phyloP scores from a whole-genome alignment of 345 rosid species.

The Microcos paniculata region DNA sequence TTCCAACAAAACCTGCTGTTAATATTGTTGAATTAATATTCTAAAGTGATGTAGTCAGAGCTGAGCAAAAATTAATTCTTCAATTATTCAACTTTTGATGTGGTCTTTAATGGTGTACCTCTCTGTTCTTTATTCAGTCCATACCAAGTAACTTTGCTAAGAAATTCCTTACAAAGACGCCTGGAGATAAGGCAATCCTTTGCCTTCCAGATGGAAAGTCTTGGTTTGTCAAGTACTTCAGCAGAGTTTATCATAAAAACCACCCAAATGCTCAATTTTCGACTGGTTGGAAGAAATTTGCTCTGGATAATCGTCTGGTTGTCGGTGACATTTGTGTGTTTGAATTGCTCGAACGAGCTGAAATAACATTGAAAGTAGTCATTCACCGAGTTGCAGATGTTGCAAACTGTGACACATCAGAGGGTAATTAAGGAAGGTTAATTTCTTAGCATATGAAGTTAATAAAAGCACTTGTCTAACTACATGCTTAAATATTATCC shows the following conservation, averaged over 20 bases:
- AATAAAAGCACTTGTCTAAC: too few relatives aligned
- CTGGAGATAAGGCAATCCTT: background rate
- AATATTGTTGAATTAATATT: too few relatives aligned
- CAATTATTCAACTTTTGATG: too few relatives aligned
- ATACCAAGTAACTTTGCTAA: constrained; percentile 14
- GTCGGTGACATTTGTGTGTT: constrained; percentile 26
- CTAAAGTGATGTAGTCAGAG: too few relatives aligned
- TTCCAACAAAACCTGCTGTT: background rate
- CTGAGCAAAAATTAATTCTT: too few relatives aligned
- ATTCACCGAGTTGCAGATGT: constrained; percentile 6
- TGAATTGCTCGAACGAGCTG: constrained; percentile 5
- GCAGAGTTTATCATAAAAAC: too few relatives aligned
- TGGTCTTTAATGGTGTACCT: background rate
- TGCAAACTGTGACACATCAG: background rate
- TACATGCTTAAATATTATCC: too few relatives aligned
- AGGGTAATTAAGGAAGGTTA: background rate
- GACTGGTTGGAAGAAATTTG: constrained; percentile 18
- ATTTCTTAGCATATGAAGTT: background rate
- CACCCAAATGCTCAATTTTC: background rate
- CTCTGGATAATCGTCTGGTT: background rate
- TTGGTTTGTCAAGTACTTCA: constrained; percentile 4
- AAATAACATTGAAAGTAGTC: background rate
- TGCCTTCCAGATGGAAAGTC: background rate
- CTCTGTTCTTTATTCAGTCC: background rate
- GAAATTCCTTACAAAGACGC: background rate